phyloP scores from a whole-genome alignment of 2,329 filamentous ascomycete genomes.

The Polychaeton citri region DNA sequence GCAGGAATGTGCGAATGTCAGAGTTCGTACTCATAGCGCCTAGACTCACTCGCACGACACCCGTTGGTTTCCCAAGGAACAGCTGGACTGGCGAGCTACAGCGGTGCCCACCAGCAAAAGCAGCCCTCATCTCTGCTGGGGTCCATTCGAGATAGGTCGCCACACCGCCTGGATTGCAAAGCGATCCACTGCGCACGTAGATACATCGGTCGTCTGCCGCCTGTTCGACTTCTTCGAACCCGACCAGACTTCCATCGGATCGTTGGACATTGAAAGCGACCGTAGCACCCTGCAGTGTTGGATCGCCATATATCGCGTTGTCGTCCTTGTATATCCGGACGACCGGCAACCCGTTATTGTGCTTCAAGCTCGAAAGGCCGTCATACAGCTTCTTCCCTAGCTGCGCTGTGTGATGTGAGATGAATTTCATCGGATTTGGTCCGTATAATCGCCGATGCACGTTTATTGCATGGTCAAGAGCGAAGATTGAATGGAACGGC shows the following conservation, averaged over 20 bases:
- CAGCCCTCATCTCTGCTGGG: constrained; percentile 40
- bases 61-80: constrained; percentile 42
- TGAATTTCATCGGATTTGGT: constrained; percentile 42
- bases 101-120: constrained; percentile 44
- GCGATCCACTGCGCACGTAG: constrained; percentile 46
- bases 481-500: constrained; percentile 52
- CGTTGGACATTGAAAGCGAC: constrained; percentile 49
- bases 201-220: constrained; percentile 42
- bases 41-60: constrained; percentile 47
- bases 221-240: constrained; percentile 47
- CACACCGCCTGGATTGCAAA: constrained; percentile 42
- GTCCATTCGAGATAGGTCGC: constrained; percentile 36
- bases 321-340: constrained; percentile 44
- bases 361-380: constrained; percentile 34
- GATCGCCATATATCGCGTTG: constrained; percentile 35
- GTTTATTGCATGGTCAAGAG: constrained; percentile 46
- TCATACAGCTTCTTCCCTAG: constrained; percentile 39
- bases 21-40: constrained; percentile 47
- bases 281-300: constrained; percentile 44
- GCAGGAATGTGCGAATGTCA: constrained; percentile 50
- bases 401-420: constrained; percentile 45
- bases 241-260: constrained; percentile 40
- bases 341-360: constrained; percentile 40
- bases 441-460: constrained; percentile 44
- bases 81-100: constrained; percentile 43